Conservation (phyloP, 2,329 filamentous ascomycete species). For the Cytospora piceicola region DNA sequence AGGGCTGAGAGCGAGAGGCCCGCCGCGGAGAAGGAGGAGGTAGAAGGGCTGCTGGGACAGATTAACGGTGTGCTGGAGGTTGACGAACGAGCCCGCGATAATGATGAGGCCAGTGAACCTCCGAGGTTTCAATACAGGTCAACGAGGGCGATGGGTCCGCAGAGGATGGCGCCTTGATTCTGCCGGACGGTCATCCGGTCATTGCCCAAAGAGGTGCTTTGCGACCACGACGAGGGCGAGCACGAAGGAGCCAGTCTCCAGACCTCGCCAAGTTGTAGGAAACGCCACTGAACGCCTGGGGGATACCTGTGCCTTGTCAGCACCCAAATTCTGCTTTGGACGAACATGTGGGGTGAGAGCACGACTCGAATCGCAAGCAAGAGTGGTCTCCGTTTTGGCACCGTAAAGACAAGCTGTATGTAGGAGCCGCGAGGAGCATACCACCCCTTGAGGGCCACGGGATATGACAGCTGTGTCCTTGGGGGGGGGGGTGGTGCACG, state of each 20-base stretch:
- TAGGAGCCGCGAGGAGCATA: background rate
- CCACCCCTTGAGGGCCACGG: background rate
- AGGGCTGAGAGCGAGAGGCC: slow-evolving; percentile 6
- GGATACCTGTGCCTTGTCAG: background rate
- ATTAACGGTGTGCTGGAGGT: slow-evolving; percentile 39
- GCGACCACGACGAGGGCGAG: background rate
- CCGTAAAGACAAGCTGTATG: background rate
- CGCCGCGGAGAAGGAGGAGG: slow-evolving; percentile 19
- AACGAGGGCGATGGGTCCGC: slow-evolving; percentile 40
- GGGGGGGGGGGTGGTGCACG: too few species aligned
- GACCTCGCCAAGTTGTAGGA: background rate
- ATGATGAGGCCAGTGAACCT: slow-evolving; percentile 39
- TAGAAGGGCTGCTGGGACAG: slow-evolving; percentile 20
- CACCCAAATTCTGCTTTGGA: background rate
- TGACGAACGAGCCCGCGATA: slow-evolving; percentile 48
- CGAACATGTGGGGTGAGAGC: background rate
- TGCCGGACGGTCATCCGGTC: background rate
- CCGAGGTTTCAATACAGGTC: slow-evolving; percentile 49
- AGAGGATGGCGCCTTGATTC: slow-evolving; percentile 16
- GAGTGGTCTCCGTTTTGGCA: background rate
- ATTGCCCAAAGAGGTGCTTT: background rate
- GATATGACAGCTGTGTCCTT: too few species aligned
- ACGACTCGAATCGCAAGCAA: background rate
- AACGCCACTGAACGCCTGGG: background rate
- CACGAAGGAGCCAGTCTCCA: background rate